A percentile compares a stretch with the other conserved stretches of the same genome.
phyloP scores from a whole-genome alignment of 2,329 filamentous ascomycete species.

The Hypoxylon sp. region DNA sequence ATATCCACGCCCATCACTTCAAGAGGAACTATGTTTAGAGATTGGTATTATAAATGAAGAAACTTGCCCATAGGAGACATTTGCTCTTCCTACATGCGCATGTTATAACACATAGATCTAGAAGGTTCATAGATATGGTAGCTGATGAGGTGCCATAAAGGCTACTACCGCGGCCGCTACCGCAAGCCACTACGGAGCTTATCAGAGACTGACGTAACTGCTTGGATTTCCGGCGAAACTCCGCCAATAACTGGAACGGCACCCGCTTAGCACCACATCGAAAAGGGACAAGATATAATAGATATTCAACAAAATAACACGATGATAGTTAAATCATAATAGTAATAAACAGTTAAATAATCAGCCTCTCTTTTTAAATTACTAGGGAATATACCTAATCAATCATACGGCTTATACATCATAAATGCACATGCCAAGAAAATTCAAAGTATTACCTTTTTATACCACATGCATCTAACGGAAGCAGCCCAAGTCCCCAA shows the following conservation, averaged over 20 bases:
- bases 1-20: background rate
- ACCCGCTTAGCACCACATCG: background rate
- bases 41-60: background rate
- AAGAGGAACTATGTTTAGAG: background rate
- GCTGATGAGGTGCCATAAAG: background rate
- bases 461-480: conserved; percentile 5
- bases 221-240: background rate
- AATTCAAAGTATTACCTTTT: background rate
- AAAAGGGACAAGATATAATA: background rate
- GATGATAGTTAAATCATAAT: background rate
- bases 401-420: background rate
- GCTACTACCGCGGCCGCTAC: background rate
- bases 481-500: background rate
- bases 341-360: background rate
- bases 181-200: background rate
- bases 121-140: background rate
- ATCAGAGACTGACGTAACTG: background rate
- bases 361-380: background rate
- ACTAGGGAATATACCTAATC: background rate
- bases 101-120: background rate
- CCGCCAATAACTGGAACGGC: background rate
- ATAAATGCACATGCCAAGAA: background rate
- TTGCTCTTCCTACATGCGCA: background rate
- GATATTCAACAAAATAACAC: background rate
- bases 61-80: background rate